These are phyloP conservation scores for Kazachstania sp. DNA, from an alignment of 1,139 yeast species.

Conservation along the genomic window DNA sequence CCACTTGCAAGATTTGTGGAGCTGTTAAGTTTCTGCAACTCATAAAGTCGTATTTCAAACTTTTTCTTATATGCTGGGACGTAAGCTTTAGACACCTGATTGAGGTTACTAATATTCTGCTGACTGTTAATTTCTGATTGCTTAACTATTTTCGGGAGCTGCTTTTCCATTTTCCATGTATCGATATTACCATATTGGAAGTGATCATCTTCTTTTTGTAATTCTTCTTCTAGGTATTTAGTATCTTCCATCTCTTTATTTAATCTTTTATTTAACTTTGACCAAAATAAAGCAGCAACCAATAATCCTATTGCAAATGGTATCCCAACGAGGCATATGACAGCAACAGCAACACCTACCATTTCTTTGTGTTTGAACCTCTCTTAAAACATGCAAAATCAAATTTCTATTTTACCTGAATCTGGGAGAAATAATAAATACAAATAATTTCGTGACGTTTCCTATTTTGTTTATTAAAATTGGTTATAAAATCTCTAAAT, in stretches of 20 bases:
- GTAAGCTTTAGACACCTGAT: conserved; percentile 17
- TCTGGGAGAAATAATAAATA: too few species aligned
- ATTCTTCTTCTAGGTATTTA: conserved; percentile 24
- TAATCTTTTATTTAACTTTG: conserved; percentile 32
- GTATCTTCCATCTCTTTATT: conserved; percentile 33
- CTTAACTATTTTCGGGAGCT: not conserved
- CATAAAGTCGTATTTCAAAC: conserved; percentile 11
- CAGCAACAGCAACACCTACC: conserved; percentile 32
- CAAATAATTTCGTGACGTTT: too few species aligned
- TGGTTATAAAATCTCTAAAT: too few species aligned
- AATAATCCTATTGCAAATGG: conserved; percentile 34
- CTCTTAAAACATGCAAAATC: too few species aligned
- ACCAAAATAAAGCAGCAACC: conserved; percentile 32
- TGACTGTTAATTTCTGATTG: not conserved
- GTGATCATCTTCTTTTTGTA: conserved; percentile 26
- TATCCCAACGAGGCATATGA: conserved; percentile 43
- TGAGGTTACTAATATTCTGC: not conserved
- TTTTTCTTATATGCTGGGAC: conserved; percentile 35
- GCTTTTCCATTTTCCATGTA: conserved; percentile 6
- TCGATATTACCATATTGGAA: conserved; percentile 28
- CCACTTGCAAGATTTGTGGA: not conserved
- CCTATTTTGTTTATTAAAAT: too few species aligned
- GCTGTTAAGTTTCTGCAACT: not conserved
- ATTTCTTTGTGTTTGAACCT: not conserved
- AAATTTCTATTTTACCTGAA: too few species aligned